These are phyloP conservation scores for Yarrowia porcina DNA, from an alignment of 805 yeast species.

Conservation along the genomic window DNA sequence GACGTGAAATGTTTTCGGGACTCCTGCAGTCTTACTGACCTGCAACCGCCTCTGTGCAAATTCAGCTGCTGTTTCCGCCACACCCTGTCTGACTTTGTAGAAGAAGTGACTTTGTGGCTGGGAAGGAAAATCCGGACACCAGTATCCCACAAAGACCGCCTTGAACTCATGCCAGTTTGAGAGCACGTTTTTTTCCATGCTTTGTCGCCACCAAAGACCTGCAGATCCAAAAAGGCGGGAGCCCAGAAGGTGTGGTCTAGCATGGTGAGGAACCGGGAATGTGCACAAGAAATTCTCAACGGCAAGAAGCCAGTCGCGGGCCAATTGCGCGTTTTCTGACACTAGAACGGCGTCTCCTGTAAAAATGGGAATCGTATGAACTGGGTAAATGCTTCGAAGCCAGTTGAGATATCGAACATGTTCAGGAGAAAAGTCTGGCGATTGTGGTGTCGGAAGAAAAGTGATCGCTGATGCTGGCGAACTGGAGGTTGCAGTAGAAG, in stretches of 20 bases:
- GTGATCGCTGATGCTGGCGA: neutral
- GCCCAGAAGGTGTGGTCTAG: neutral
- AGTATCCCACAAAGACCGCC: neutral
- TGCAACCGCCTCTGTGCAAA: neutral
- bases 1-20: neutral
- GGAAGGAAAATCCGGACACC: neutral
- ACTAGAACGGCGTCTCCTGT: neutral
- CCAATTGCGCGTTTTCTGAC: neutral
- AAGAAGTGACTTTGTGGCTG: neutral
- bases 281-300: constrained; percentile 14
- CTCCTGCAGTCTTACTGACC: neutral
- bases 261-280: neutral
- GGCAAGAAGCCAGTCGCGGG: neutral
- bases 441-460: neutral
- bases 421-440: constrained; percentile 2
- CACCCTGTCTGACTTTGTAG: constrained; percentile 2
- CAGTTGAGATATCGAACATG: constrained; percentile 7
- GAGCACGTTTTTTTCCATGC: neutral
- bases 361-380: constrained; percentile 8
- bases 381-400: constrained; percentile 10
- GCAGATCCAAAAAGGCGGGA: neutral
- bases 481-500: neutral
- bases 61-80: neutral
- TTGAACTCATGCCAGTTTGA: constrained; percentile 8
- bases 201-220: neutral